These are phyloP conservation scores for Kodamaea laetipori DNA, from an alignment of 805 yeast species.

Conservation along the genomic window DNA sequence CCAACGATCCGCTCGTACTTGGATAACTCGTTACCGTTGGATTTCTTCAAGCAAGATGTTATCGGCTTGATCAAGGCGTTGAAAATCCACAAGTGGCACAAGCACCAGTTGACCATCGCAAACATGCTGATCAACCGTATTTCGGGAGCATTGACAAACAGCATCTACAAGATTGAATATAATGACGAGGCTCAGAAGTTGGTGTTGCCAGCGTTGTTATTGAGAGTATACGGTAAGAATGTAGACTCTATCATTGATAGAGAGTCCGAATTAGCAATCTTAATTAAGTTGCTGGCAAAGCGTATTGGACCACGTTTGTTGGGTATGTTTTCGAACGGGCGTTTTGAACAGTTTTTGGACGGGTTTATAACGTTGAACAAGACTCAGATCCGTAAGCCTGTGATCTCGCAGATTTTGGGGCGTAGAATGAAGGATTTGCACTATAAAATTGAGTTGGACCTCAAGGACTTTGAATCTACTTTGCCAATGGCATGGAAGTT, in stretches of 20 bases:
- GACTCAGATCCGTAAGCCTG: constrained; percentile 71
- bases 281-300: constrained; percentile 71
- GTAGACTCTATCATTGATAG: constrained; percentile 86
- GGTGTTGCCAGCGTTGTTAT: constrained; percentile 61
- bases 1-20: constrained; percentile 58
- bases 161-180: constrained; percentile 76
- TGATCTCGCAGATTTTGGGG: constrained; percentile 80
- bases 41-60: constrained; percentile 82
- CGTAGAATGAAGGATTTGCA: constrained; percentile 97
- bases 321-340: constrained; percentile 90
- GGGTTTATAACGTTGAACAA: constrained; percentile 78
- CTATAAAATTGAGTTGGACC: constrained; percentile 66
- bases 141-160: constrained; percentile 92
- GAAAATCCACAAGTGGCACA: constrained; percentile 79
- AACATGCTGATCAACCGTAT: constrained; percentile 63
- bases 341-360: constrained; percentile 89
- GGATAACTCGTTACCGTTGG: constrained; percentile 79
- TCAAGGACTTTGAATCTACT: constrained; percentile 48
- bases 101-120: constrained; percentile 43
- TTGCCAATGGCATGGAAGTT: constrained; percentile 74
- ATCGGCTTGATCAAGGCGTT: constrained; percentile 63
- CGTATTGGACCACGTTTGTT: constrained; percentile 85
- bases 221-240: constrained; percentile 87
- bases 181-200: constrained; percentile 31
- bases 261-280: constrained; percentile 69